Conservation (phyloP, 2,329 filamentous ascomycete genomes). For the Phialophora macrospora region DNA sequence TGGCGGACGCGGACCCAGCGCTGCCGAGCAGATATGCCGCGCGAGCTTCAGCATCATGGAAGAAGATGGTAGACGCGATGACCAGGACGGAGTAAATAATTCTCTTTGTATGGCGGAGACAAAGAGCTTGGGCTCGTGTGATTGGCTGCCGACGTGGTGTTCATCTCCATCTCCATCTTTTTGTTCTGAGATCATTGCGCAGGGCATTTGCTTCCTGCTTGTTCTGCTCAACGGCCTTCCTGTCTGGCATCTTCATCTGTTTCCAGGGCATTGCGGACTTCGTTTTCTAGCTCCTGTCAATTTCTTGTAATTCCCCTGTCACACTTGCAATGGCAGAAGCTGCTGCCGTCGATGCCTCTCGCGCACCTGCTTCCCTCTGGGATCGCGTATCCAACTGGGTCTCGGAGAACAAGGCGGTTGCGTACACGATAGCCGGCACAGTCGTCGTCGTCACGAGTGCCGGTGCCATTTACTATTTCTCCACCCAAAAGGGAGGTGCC, state of each 20-base stretch:
- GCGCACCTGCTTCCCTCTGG: slow-evolving; percentile 72
- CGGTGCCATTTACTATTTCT: slow-evolving; percentile 89
- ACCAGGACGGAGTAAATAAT: not conserved
- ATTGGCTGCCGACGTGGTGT: slow-evolving; percentile 1
- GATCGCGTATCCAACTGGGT: slow-evolving; percentile 90
- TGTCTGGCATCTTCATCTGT: slow-evolving; percentile 8
- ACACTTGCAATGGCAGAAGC: slow-evolving; percentile 29
- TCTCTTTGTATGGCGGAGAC: not conserved
- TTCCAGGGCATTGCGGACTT: not conserved
- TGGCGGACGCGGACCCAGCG: not conserved
- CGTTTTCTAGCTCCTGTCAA: slow-evolving; percentile 3
- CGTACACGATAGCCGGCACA: slow-evolving; percentile 95
- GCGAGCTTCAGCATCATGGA: slow-evolving; percentile 14
- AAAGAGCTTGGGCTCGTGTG: not conserved
- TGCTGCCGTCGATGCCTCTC: slow-evolving; percentile 31
- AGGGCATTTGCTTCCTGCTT: not conserved
- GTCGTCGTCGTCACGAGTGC: slow-evolving; percentile 89
- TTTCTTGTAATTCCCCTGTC: not conserved
- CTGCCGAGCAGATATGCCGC: slow-evolving; percentile 3
- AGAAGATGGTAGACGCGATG: not conserved
- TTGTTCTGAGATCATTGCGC: slow-evolving; percentile 17
- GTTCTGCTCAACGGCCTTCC: not conserved
- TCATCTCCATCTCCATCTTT: slow-evolving; percentile 4
- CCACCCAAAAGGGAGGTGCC: slow-evolving; percentile 53
- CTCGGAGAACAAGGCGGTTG: slow-evolving; percentile 90